phyloP scores from a whole-genome alignment of 495 filamentous ascomycete genomes.

The Penicillium angulare region DNA sequence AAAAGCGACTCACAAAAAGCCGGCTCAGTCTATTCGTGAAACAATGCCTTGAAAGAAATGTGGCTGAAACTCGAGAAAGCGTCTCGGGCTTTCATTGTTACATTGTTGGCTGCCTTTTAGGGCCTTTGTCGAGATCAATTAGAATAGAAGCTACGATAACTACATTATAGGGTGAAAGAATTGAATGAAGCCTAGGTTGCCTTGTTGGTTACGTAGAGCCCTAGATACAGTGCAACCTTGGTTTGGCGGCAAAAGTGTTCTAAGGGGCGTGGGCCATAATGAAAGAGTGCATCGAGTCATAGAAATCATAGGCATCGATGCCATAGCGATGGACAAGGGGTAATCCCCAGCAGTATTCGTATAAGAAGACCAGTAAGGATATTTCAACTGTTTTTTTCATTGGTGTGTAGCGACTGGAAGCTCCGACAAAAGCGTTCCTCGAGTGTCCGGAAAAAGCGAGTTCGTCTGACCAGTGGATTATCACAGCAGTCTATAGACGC shows the following conservation, averaged over 20 bases:
- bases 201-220: not conserved
- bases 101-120: no score
- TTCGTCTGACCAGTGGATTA: slow-evolving; percentile 30
- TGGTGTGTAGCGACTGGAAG: slow-evolving; percentile 35
- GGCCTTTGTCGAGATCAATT: no score
- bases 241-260: no score
- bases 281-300: not conserved
- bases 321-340: slow-evolving; percentile 12
- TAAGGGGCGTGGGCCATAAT: not conserved
- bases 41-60: no score
- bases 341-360: slow-evolving; percentile 1
- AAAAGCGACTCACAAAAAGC: no score
- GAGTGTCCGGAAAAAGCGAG: slow-evolving; percentile 38
- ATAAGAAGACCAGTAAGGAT: slow-evolving; percentile 22
- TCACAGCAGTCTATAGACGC: slow-evolving; percentile 31
- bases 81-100: no score
- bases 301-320: not conserved
- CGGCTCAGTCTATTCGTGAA: no score
- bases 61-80: no score
- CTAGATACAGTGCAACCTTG: not conserved
- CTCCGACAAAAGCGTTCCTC: slow-evolving; percentile 35
- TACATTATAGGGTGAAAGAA: no score
- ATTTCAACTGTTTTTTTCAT: slow-evolving; percentile 49
- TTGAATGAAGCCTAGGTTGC: no score
- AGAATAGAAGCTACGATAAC: no score